A percentile compares a stretch with the other conserved stretches of the same genome.
phyloP scores from a whole-genome alignment of 768 basidiomycete genomes.

The Grammothele lineata region DNA sequence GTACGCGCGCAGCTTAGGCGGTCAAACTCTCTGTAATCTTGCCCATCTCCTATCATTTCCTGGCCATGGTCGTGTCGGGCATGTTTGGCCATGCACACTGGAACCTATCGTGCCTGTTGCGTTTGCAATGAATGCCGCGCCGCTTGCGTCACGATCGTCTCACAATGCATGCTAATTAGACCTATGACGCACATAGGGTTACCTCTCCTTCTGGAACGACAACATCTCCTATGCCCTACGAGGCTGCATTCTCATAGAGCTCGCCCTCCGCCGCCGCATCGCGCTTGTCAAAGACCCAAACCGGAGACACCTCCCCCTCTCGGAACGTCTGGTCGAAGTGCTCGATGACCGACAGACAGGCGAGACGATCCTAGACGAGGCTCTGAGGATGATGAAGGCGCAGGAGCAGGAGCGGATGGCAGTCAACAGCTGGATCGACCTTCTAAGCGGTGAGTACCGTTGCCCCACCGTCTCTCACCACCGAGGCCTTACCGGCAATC shows the following conservation, averaged over 20 bases:
- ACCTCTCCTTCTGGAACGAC: conserved; percentile 99
- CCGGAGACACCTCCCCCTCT: conserved; percentile 65
- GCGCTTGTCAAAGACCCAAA: conserved; percentile 84
- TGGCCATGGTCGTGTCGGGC: too few relatives aligned
- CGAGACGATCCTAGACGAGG: conserved; percentile 94
- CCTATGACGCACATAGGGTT: conserved; percentile 53
- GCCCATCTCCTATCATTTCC: too few relatives aligned
- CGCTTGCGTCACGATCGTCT: too few relatives aligned
- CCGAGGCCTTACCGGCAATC: neutral
- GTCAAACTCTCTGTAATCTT: too few relatives aligned
- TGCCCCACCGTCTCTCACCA: neutral
- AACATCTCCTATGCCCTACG: conserved; percentile 98
- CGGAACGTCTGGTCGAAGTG: conserved; percentile 86
- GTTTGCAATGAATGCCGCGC: too few relatives aligned
- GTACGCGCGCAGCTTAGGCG: too few relatives aligned
- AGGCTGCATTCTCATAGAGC: conserved; percentile 97
- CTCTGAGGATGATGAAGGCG: conserved; percentile 91
- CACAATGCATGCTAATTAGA: too few relatives aligned
- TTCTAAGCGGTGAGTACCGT: conserved; percentile 89
- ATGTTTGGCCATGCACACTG: too few relatives aligned
- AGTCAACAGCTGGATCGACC: conserved; percentile 91
- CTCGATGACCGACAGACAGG: conserved; percentile 91
- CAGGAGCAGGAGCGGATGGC: conserved; percentile 71
- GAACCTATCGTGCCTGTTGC: too few relatives aligned
- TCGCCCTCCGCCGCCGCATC: conserved; percentile 92